Base-by-base conservation (phyloP, 768 basidiomycete species). In the Boletus bicolor region DNA sequence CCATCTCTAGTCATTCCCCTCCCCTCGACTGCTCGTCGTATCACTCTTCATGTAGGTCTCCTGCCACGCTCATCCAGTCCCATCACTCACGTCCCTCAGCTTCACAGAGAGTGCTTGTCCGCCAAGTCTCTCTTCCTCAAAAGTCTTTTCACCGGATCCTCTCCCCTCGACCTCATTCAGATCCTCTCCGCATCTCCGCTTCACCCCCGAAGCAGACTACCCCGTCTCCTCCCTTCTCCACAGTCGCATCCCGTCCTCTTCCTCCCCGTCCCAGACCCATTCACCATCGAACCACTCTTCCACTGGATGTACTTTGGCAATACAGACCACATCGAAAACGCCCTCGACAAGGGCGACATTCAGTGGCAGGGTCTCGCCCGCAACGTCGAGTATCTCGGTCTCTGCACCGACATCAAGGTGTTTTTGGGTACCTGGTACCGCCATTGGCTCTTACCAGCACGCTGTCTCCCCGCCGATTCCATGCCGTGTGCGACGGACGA, bases 281-380 rank as follows among this genome's bases (percentile, higher is more conserved):
- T 78, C 0, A 89, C 87, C 8, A 82, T 92, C 69, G 83, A 84
- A 35, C 75, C 85, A 26, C 81, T 92, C 62, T 73, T 89, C 60
- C 85, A 89, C 63, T 91, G 85, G 84, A 84, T 89, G 79, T 90
- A 90, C 73, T 92, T 89, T 71, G 91, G 90, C 32, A 77, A 81
- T 57, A 82, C 82, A 11, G 71, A 74, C 42, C 77, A 77, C 51
- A 86, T 96, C 63, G 82, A 87, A 64, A 77, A 83, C 24, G 85
- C 81, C 39, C 81, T 96, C 12, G 80, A 82, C 57, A 73, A 76
- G n/a, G 84, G 86, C 19, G 69, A 77, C 49, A 78, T 92, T 44
- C 82, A 82, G 45, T 95, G 92, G 93, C 88, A 93, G 63, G 91
- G 90, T 30, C 76, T 95, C 57, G 90, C 90, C 19, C 84, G 87